phyloP scores from a whole-genome alignment of 805 yeast genomes.

The Pichia cephalocereana region DNA sequence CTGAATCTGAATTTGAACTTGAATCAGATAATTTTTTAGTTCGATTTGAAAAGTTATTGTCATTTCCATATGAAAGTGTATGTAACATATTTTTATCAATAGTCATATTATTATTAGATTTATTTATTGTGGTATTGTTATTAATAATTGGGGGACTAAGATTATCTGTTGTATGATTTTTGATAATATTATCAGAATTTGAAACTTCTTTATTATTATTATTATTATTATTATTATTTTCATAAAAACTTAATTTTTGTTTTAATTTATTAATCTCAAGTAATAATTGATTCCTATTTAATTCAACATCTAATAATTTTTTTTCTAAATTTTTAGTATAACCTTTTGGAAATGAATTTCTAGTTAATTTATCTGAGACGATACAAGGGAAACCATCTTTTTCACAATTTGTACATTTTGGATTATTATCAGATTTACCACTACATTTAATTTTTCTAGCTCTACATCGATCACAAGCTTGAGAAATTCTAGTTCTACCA shows the following conservation, averaged over 20 bases:
- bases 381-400: slow-evolving; percentile 60
- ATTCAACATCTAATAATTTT: slow-evolving; percentile 51
- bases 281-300: slow-evolving; percentile 36
- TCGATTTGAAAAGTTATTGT: background rate
- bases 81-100: background rate
- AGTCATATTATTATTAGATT: background rate
- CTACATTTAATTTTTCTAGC: slow-evolving; percentile 71
- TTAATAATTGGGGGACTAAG: background rate
- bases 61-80: background rate
- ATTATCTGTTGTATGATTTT: background rate
- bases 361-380: slow-evolving; percentile 62
- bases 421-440: slow-evolving; percentile 42
- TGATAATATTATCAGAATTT: background rate
- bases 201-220: background rate
- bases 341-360: slow-evolving; percentile 75
- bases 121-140: background rate
- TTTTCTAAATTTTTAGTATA: slow-evolving; percentile 68
- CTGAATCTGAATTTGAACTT: background rate
- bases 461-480: slow-evolving; percentile 77
- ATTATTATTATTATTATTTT: background rate
- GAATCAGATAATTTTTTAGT: background rate
- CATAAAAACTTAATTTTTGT: slow-evolving; percentile 4
- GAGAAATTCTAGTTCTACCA: slow-evolving; percentile 47
- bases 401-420: slow-evolving; percentile 57
- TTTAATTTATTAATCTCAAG: slow-evolving; percentile 25